Evolutionary conservation across 169 alveolate genomes (phyloP).

Genomic region (Cryptosporidium xiaoi): DNA sequence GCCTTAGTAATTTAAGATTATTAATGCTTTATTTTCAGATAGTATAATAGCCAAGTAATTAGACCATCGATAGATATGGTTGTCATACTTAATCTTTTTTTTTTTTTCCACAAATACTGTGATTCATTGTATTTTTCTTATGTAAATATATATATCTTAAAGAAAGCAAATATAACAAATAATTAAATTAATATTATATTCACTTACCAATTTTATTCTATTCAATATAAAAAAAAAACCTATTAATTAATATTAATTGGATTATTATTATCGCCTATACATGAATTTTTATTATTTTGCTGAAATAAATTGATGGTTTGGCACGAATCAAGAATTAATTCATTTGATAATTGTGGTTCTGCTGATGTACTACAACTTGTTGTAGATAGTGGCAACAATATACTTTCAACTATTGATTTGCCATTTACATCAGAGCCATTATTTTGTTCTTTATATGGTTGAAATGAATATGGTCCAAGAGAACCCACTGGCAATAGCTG

Average conservation of each 20-base stretch:
- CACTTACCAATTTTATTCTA: neutral
- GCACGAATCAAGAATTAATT: conserved; percentile 39
- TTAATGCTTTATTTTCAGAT: no score
- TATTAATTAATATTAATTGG: neutral
- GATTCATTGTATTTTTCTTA: no score
- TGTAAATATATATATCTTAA: no score
- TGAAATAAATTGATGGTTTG: conserved; percentile 27
- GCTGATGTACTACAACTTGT: conserved; percentile 67
- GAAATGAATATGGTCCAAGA: conserved; percentile 71
- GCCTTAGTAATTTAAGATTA: no score
- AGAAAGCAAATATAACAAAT: conserved; percentile 1
- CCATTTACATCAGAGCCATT: conserved; percentile 4
- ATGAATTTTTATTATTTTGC: neutral
- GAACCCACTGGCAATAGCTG: conserved; percentile 55
- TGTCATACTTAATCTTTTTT: no score
- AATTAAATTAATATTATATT: neutral
- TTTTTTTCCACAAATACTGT: no score
- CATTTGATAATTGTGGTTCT: conserved; percentile 71
- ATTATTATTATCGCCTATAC: neutral
- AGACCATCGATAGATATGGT: no score
- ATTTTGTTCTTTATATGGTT: conserved; percentile 42
- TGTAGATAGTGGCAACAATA: conserved; percentile 45
- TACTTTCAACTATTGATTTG: conserved; percentile 59
- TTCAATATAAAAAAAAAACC: neutral
- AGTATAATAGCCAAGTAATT: no score